These are phyloP conservation scores for Lasiodiplodia sp. DNA, from an alignment of 2,329 filamentous ascomycete species.

Conservation along the genomic window DNA sequence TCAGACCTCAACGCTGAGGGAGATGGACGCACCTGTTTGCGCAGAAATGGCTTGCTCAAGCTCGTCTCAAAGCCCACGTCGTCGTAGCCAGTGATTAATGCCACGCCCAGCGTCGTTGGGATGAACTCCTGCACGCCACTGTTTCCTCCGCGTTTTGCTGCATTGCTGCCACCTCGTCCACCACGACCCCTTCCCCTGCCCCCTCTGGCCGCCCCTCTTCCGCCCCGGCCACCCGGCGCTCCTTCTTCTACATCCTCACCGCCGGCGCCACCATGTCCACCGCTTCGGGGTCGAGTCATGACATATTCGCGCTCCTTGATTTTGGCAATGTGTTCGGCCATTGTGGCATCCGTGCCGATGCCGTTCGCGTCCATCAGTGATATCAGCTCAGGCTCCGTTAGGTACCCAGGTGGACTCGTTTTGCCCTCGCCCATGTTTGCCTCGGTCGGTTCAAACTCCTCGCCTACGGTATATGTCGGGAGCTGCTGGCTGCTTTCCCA, in stretches of 20 bases:
- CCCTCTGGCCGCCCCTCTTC: constrained; percentile 43
- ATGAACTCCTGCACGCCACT: constrained; percentile 82
- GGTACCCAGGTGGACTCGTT: constrained; percentile 81
- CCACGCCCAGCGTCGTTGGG: constrained; percentile 88
- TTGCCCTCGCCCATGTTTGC: constrained; percentile 91
- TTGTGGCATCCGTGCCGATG: constrained; percentile 97
- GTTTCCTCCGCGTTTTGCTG: constrained; percentile 46
- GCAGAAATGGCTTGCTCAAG: constrained; percentile 91
- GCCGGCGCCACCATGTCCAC: constrained; percentile 44
- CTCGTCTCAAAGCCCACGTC: constrained; percentile 92
- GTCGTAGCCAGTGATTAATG: constrained; percentile 93
- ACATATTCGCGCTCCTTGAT: constrained; percentile 92
- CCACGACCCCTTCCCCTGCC: constrained; percentile 40
- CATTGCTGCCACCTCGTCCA: constrained; percentile 33
- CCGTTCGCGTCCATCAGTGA: constrained; percentile 98
- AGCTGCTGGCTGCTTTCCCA: constrained; percentile 90
- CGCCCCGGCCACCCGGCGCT: constrained; percentile 44
- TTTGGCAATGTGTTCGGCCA: constrained; percentile 98
- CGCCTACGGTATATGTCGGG: constrained; percentile 79
- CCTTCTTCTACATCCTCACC: constrained; percentile 46
- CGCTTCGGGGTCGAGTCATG: constrained; percentile 63
- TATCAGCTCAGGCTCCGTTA: constrained; percentile 95
- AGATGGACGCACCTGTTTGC: constrained; percentile 71
- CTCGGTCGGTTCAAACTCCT: constrained; percentile 86
- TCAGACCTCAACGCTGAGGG: not conserved